Base-by-base conservation (phyloP, 345 rosid genomes). In the Balakata baccata region DNA sequence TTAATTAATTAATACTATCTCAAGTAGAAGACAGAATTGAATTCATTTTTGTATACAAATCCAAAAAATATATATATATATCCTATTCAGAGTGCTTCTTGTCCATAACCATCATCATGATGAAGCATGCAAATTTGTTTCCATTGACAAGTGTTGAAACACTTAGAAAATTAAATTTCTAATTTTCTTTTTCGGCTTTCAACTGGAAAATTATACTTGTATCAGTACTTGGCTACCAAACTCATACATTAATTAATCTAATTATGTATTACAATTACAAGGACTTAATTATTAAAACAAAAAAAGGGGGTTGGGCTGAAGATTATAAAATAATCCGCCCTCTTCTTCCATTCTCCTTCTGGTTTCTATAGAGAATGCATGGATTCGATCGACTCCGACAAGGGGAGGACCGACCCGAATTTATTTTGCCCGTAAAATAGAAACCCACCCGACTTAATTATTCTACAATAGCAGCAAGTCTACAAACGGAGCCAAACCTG, bases 401-500 rank as follows among this genome's bases (percentile, higher is more conserved):
- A n/a, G 4, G 53, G 53, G 53, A 13, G 4, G 53, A 16, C 7
- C 17, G n/a, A 66, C 18, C 68, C 16, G 34, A 64, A n/a, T 43
- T 57, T 68, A 25, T 52, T 17, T 29, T 29, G 34, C 34, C 34
- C 34, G 34, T 29, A 29, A 29, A 29, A 29, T 29, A 29, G 1
- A 29, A n/a, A n/a, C n/a, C n/a, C n/a, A 29, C 34, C 34, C 34
- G 1, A 29, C 34, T 29, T 8, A 1, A 13, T 37, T 72, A 78
- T 41, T 78, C 81, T 34, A 25, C 74, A 12, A 74, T 47, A 20
- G 78, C 74, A 74, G 81, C 22, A 3, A 78, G 78, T 54, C 52
- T 64, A 53, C 73, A 17, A 25, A 37, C n/a, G 57, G 80, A 71
- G 77, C 69, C 82, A 47, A 79, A 76, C 70, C 52, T 79, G 64